These are phyloP conservation scores for Psidium friedrichsthalianum DNA, from an alignment of 345 rosid species.

Conservation along the genomic window DNA sequence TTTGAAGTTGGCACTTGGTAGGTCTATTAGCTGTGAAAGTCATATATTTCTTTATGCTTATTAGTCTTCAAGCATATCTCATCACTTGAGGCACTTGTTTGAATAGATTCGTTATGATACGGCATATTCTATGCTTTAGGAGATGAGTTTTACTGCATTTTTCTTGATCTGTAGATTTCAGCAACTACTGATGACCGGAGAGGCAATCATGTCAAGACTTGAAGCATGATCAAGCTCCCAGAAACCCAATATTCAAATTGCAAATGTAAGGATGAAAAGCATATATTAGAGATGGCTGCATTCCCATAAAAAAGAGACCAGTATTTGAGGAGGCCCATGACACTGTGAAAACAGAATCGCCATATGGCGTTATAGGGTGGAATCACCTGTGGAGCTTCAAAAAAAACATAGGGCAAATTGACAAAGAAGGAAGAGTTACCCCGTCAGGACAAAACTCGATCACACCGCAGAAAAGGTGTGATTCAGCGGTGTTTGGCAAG, in stretches of 20 bases:
- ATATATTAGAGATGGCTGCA: neutral
- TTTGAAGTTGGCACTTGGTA: neutral
- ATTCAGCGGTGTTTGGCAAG: slow-evolving; percentile 12
- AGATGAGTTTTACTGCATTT: slow-evolving; percentile 3
- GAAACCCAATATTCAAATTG: neutral
- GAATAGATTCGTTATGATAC: neutral
- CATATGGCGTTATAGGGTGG: neutral
- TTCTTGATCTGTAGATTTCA: neutral
- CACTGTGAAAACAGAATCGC: neutral
- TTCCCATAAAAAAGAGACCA: neutral
- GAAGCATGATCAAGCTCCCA: neutral
- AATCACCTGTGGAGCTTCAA: neutral
- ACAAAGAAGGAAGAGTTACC: slow-evolving; percentile 12
- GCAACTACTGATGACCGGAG: neutral
- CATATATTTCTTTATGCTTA: neutral
- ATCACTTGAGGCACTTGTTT: neutral
- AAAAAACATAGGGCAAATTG: slow-evolving; percentile 11
- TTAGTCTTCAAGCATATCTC: neutral
- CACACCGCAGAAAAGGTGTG: slow-evolving; percentile 11
- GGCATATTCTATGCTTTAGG: neutral
- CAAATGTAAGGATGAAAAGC: neutral
- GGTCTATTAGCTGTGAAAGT: neutral
- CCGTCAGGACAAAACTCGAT: slow-evolving; percentile 1
- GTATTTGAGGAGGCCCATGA: neutral
- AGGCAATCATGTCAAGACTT: neutral